phyloP scores from a whole-genome alignment of 257 asterid genomes.

The Anisodus acutangulus region DNA sequence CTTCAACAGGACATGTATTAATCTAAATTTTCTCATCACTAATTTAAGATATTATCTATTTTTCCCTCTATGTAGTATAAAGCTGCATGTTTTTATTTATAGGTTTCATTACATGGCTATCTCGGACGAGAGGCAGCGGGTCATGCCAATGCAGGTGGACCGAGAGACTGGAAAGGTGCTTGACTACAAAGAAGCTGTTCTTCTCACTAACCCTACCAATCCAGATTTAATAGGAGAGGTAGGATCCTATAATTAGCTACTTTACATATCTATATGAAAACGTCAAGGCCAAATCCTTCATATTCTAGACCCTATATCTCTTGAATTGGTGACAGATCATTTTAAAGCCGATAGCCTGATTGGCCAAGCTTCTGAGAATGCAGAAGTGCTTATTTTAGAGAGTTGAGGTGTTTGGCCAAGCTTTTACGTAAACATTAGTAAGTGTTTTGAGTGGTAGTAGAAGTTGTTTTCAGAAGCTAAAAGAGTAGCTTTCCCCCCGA shows the following conservation, averaged over 20 bases:
- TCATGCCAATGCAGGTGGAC: constrained; percentile 75
- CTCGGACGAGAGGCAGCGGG: constrained; percentile 76
- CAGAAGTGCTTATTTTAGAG: no score
- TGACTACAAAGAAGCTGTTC: constrained; percentile 87
- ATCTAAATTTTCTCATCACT: neutral
- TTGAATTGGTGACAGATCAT: neutral
- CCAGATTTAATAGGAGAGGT: constrained; percentile 77
- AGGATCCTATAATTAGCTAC: neutral
- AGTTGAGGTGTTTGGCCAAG: no score
- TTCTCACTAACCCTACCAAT: constrained; percentile 66
- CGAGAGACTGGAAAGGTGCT: constrained; percentile 59
- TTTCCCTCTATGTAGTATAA: neutral
- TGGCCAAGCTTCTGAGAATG: no score
- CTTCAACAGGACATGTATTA: constrained; percentile 60
- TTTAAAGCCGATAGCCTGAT: neutral
- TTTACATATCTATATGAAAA: neutral
- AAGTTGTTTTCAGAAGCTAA: no score
- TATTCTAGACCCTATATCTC: neutral
- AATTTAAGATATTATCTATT: neutral
- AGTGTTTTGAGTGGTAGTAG: no score
- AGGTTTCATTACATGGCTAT: constrained; percentile 91
- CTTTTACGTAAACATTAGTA: no score
- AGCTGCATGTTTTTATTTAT: neutral
- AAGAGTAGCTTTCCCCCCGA: no score
- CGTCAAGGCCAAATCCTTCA: neutral